phyloP scores from a whole-genome alignment of 306 rosid genomes.

The Cucurbita ficifolia region DNA sequence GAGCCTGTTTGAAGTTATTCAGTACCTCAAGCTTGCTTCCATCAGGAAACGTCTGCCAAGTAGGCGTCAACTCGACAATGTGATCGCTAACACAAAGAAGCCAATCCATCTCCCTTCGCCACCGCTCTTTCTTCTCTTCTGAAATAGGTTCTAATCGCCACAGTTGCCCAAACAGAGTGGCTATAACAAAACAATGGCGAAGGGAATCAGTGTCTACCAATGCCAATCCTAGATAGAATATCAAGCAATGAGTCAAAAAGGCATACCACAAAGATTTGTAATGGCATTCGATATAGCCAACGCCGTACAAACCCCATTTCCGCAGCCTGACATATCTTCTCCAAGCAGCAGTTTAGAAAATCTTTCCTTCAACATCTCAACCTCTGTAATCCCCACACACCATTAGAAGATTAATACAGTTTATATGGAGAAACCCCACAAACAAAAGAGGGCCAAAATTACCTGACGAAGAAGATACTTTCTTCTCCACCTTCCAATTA shows the following conservation, averaged over 20 bases:
- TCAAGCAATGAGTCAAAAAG: neutral
- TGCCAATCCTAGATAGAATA: neutral
- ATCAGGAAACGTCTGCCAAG: constrained; percentile 14
- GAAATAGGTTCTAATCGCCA: constrained; percentile 15
- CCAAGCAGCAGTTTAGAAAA: constrained; percentile 15
- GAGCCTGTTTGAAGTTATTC: neutral
- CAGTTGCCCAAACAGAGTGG: constrained; percentile 15
- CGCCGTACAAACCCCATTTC: constrained; percentile 15
- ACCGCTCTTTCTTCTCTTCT: constrained; percentile 9
- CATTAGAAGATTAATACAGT: neutral
- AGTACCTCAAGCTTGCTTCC: constrained; percentile 13
- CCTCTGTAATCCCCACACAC: constrained; percentile 1
- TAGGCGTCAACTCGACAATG: constrained; percentile 11
- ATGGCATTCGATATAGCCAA: constrained; percentile 18
- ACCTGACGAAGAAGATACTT: constrained; percentile 51
- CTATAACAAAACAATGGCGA: neutral
- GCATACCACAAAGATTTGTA: constrained; percentile 14
- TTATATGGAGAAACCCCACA: neutral
- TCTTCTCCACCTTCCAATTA: constrained; percentile 32
- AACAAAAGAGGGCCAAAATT: constrained; percentile 3
- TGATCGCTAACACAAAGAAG: constrained; percentile 15
- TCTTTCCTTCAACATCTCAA: constrained; percentile 16
- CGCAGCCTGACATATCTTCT: constrained; percentile 18
- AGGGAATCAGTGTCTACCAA: neutral
- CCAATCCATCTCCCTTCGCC: constrained; percentile 18